These are phyloP conservation scores for Trichophyton mentagrophytes DNA, from an alignment of 2,329 filamentous ascomycete genomes.

Conservation along the genomic window DNA sequence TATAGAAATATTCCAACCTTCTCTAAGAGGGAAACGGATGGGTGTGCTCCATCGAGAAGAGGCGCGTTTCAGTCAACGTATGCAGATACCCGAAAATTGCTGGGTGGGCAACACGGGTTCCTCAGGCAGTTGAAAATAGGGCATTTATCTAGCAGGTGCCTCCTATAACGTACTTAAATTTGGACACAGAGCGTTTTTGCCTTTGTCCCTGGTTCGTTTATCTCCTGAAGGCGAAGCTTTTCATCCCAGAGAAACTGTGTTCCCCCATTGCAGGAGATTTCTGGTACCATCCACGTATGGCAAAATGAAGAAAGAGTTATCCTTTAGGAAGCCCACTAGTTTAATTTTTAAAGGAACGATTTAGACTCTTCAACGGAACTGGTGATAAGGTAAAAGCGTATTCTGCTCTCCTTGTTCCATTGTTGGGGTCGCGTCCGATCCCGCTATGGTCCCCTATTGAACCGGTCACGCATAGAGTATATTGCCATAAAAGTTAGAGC, in stretches of 20 bases:
- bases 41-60: constrained; percentile 8
- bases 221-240: not conserved
- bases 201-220: not conserved
- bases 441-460: not conserved
- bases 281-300: not conserved
- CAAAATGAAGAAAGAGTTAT: not conserved
- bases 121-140: constrained; percentile 6
- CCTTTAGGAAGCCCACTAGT: not conserved
- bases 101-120: constrained; percentile 2
- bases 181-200: not conserved
- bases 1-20: not conserved
- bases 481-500: not conserved
- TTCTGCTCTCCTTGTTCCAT: not conserved
- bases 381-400: no score
- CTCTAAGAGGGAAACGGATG: constrained; percentile 3
- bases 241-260: not conserved
- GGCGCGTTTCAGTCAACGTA: constrained; percentile 6
- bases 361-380: not conserved
- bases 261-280: not conserved
- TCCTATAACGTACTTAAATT: constrained; percentile 1
- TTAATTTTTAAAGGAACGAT: not conserved
- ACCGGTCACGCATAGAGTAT: not conserved
- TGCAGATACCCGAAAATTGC: constrained; percentile 9
- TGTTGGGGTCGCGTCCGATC: not conserved
- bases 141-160: constrained; percentile 5